Evolutionary conservation across 768 basidiomycete genomes (phyloP).

Genomic region (Suillus discolor): DNA sequence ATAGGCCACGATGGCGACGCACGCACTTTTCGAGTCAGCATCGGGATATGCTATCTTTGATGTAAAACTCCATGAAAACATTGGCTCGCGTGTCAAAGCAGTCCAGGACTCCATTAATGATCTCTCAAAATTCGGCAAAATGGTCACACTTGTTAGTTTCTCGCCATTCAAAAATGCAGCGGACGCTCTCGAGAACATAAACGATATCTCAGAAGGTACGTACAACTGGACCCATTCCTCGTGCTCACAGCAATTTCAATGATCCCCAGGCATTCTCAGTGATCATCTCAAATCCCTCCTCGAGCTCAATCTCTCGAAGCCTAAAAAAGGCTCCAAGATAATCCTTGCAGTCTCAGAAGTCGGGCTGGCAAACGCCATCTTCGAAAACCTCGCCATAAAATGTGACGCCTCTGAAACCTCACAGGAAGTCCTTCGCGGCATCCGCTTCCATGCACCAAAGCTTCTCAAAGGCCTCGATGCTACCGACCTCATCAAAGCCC

Average conservation of each 20-base stretch:
- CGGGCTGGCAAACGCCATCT: conserved; percentile 76
- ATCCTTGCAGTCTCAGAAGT: conserved; percentile 81
- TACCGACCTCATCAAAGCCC: conserved; percentile 89
- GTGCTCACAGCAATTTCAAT: conserved; percentile 6
- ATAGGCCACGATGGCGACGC: conserved; percentile 61
- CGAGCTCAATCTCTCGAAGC: conserved; percentile 83
- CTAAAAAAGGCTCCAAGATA: conserved; percentile 69
- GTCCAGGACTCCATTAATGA: conserved; percentile 89
- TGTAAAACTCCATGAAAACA: conserved; percentile 83
- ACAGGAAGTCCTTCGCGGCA: conserved; percentile 87
- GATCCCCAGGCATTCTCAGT: conserved; percentile 71
- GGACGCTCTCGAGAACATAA: conserved; percentile 92
- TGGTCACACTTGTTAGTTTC: conserved; percentile 90
- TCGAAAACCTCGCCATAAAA: conserved; percentile 56
- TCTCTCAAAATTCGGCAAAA: conserved; percentile 86
- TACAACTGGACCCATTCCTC: conserved; percentile 10
- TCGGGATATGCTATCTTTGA: conserved; percentile 95
- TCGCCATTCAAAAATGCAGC: conserved; percentile 93
- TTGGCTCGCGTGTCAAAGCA: conserved; percentile 74
- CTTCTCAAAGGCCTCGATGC: conserved; percentile 86
- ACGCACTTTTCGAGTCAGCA: conserved; percentile 91
- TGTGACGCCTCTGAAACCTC: conserved; percentile 83
- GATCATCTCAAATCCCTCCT: conserved; percentile 82
- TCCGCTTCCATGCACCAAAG: conserved; percentile 88
- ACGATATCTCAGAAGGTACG: conserved; percentile 94